Base-by-base conservation (phyloP, 805 yeast genomes). In the Tetrapisispora arboricola region DNA sequence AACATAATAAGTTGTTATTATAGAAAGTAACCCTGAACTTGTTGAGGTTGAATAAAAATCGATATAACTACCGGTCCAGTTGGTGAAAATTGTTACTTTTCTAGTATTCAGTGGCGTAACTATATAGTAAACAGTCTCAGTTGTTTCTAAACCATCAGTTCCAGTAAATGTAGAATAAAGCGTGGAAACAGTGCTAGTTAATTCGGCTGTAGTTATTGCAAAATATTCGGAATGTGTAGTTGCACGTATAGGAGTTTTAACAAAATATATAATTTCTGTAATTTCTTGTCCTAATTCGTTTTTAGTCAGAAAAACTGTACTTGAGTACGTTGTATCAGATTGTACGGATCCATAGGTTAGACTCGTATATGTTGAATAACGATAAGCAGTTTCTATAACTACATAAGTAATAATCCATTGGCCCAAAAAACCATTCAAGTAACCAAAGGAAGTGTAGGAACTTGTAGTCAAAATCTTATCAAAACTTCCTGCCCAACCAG, bases 71-170 rank as follows among this genome's bases (percentile, higher is more conserved):
- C 39, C 39, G 3, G 39, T 36, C 39, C 39, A 36, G 10, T 4
- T 17, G 3, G 39, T 29, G 21, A 20, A 36, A 13, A 36, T 28
- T 1, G 33, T 28, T 6, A 10, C 11, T 3, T 13, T n/a, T 2
- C 6, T 15, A 9, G 27, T 10, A 17, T 28, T 15, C 15, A 20
- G n/a, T n/a, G 39, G 27, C 4, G 10, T 29, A 2, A 28, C 40
- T 24, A 38, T 35, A 25, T 38, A 38, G 24, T 38, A 38, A n/a
- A 38, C 25, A 2, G 30, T 38, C 8, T 30, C 35, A 5, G 40
- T 38, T 11, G 31, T 28, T 28, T 28, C 18, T n/a, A 28, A 28
- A 28, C 31, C 31, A 28, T 28, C 31, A 6, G 31, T n/a, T n/a
- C 31, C 31, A 6, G 31, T 28, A n/a, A 28, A 28, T n/a, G 31